A percentile compares a stretch with the other conserved stretches of the same genome.
These are phyloP conservation scores for Hypsizygus ulmarius DNA, from an alignment of 1,284 basidiomycete species.

Conservation along the genomic window DNA sequence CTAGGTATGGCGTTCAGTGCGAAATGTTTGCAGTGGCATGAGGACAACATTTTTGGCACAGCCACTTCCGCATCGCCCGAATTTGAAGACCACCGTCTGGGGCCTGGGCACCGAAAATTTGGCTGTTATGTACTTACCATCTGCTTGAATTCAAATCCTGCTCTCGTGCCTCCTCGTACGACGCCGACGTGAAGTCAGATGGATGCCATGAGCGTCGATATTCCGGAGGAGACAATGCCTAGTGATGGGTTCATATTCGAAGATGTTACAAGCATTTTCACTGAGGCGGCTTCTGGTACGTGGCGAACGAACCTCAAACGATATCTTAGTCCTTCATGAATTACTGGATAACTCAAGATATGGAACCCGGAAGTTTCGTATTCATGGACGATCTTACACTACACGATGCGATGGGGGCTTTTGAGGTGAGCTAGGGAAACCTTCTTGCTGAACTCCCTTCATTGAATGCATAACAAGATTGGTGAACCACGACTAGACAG, in stretches of 20 bases:
- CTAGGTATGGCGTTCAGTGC: constrained; percentile 3
- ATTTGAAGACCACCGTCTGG: neutral
- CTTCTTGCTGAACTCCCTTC: neutral
- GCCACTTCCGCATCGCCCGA: constrained; percentile 21
- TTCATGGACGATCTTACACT: constrained; percentile 70
- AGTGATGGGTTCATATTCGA: constrained; percentile 44
- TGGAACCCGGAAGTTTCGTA: constrained; percentile 64
- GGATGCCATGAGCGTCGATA: constrained; percentile 11
- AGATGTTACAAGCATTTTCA: constrained; percentile 60
- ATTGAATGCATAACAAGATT: constrained; percentile 50
- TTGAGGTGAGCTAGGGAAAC: constrained; percentile 57
- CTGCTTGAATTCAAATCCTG: neutral
- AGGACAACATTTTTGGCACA: constrained; percentile 24
- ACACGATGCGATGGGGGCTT: constrained; percentile 86
- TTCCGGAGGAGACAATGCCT: constrained; percentile 17
- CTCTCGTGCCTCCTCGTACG: neutral
- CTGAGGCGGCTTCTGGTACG: constrained; percentile 56
- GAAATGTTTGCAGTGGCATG: constrained; percentile 1
- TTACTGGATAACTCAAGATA: constrained; percentile 43
- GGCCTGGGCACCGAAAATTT: neutral
- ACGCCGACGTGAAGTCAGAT: constrained; percentile 4
- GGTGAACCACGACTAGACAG: constrained; percentile 89
- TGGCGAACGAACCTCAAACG: constrained; percentile 2
- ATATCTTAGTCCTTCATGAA: constrained; percentile 9
- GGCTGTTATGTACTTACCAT: neutral